Percentiles rank a stretch among this genome's conserved stretches.
Evolutionary conservation across 192 early-diverging fungal species (phyloP).

Genomic region (Phlyctochytrium bullatum): DNA sequence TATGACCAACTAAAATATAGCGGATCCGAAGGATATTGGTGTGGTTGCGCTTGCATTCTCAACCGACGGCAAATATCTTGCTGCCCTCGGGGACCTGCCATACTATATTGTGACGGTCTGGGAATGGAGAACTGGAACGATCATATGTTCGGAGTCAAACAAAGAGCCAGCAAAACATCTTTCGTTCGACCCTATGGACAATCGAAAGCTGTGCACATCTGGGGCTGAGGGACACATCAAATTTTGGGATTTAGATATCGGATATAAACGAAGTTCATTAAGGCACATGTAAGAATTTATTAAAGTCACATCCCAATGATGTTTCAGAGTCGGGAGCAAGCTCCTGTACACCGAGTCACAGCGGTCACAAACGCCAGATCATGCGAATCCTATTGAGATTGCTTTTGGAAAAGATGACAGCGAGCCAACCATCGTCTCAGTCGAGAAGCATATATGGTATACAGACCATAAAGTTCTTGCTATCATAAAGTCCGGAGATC

Average conservation of each 20-base stretch:
- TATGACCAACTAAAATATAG: background rate
- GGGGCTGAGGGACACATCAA: constrained; percentile 18
- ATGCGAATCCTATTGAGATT: background rate
- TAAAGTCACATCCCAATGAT: too few relatives aligned
- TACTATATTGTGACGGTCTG: constrained; percentile 41
- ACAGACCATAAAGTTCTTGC: constrained; percentile 19
- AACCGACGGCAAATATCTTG: constrained; percentile 48
- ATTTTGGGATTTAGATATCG: constrained; percentile 51
- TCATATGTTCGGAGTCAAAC: constrained; percentile 27
- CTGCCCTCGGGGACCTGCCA: constrained; percentile 46
- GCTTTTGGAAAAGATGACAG: background rate
- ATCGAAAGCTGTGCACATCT: constrained; percentile 36
- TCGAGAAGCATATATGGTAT: constrained; percentile 19
- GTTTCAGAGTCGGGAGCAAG: too few relatives aligned
- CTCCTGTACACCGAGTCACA: too few relatives aligned
- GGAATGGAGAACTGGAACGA: constrained; percentile 44
- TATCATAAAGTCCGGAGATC: constrained; percentile 14
- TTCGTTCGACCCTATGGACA: constrained; percentile 52
- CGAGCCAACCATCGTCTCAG: background rate
- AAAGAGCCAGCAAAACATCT: constrained; percentile 26
- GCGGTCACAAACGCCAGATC: too few relatives aligned
- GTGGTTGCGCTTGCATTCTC: constrained; percentile 43
- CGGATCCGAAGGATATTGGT: constrained; percentile 24
- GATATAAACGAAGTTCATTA: constrained; percentile 36
- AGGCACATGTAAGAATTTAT: constrained; percentile 38